Evolutionary conservation across 257 asterid genomes (phyloP).

Genomic region (Fraxinus pennsylvanica): DNA sequence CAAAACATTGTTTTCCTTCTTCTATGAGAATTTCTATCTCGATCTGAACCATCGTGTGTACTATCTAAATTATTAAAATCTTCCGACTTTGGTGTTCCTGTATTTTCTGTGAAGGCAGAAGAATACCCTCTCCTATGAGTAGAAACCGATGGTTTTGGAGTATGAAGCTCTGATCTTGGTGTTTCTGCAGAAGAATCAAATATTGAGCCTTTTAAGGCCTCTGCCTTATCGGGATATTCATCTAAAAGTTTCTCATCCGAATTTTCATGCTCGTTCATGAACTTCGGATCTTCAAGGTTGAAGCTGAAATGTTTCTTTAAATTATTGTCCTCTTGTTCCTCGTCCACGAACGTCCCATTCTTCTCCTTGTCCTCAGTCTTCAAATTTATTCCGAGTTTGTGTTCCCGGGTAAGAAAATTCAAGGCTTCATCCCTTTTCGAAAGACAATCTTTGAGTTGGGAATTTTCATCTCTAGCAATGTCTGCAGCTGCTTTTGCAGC

Average conservation of each 20-base stretch:
- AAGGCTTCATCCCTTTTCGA: conserved; percentile 65
- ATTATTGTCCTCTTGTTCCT: conserved; percentile 14
- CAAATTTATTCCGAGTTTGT: conserved; percentile 49
- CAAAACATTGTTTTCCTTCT: conserved; percentile 54
- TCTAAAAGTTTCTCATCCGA: conserved; percentile 24
- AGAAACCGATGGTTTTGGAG: conserved; percentile 38
- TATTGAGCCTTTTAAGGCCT: conserved; percentile 66
- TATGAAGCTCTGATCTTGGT: conserved; percentile 58
- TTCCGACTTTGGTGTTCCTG: conserved; percentile 33
- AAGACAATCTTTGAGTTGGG: conserved; percentile 56
- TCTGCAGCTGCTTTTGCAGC: conserved; percentile 85
- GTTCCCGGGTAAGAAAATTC: conserved; percentile 53
- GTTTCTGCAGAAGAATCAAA: conserved; percentile 53
- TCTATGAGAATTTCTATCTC: conserved; percentile 38
- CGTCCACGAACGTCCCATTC: conserved; percentile 27
- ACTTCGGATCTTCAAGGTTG: conserved; percentile 49
- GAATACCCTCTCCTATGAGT: conserved; percentile 35
- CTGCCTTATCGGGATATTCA: conserved; percentile 63
- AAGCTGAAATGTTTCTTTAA: conserved; percentile 45
- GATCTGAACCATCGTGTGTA: conserved; percentile 40
- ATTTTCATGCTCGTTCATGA: conserved; percentile 40
- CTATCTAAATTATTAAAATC: conserved; percentile 35
- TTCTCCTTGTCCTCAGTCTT: conserved; percentile 40
- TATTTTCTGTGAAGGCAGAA: conserved; percentile 32
- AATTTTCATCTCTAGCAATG: conserved; percentile 74